A percentile compares a stretch with the other conserved stretches of the same genome.
These are phyloP conservation scores for Thyridium curvatum DNA, from an alignment of 2,329 filamentous ascomycete genomes.

Conservation along the genomic window DNA sequence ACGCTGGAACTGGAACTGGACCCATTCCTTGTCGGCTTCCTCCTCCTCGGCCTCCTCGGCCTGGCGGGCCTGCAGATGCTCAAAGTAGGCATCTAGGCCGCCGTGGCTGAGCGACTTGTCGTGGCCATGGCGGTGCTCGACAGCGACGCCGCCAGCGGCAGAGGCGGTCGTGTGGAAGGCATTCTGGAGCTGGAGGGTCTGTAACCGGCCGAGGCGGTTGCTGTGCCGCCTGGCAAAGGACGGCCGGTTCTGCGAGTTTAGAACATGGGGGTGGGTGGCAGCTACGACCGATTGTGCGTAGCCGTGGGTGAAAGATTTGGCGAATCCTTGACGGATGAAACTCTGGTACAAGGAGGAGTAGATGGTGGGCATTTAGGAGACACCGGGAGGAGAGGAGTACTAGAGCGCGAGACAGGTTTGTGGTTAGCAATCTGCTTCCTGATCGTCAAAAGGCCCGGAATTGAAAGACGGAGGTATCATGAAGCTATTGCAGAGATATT, in stretches of 20 bases:
- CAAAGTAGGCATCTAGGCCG: slow-evolving; percentile 84
- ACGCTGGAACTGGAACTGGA: slow-evolving; percentile 83
- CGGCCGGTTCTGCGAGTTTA: slow-evolving; percentile 65
- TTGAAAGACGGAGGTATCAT: slow-evolving; percentile 2
- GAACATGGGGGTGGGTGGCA: slow-evolving; percentile 74
- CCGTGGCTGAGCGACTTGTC: slow-evolving; percentile 47
- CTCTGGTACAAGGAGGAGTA: slow-evolving; percentile 64
- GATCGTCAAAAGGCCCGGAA: not conserved
- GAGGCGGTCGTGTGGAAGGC: slow-evolving; percentile 62
- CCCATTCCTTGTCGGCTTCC: slow-evolving; percentile 73
- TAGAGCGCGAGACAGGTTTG: slow-evolving; percentile 21
- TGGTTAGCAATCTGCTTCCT: not conserved
- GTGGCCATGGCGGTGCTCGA: slow-evolving; percentile 53
- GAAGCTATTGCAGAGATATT: slow-evolving; percentile 1
- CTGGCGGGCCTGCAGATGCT: slow-evolving; percentile 78
- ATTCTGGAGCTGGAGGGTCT: slow-evolving; percentile 65
- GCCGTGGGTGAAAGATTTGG: slow-evolving; percentile 94
- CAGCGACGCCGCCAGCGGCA: slow-evolving; percentile 41
- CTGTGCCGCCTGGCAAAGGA: slow-evolving; percentile 54
- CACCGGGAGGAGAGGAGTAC: slow-evolving; percentile 53
- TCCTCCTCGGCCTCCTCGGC: slow-evolving; percentile 50
- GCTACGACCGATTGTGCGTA: slow-evolving; percentile 98
- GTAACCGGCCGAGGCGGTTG: slow-evolving; percentile 47
- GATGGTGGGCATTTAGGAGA: slow-evolving; percentile 84
- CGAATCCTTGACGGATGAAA: slow-evolving; percentile 95